Evolutionary conservation across 2,329 filamentous ascomycete genomes (phyloP).

Genomic region (Microsporum ferrugineum): DNA sequence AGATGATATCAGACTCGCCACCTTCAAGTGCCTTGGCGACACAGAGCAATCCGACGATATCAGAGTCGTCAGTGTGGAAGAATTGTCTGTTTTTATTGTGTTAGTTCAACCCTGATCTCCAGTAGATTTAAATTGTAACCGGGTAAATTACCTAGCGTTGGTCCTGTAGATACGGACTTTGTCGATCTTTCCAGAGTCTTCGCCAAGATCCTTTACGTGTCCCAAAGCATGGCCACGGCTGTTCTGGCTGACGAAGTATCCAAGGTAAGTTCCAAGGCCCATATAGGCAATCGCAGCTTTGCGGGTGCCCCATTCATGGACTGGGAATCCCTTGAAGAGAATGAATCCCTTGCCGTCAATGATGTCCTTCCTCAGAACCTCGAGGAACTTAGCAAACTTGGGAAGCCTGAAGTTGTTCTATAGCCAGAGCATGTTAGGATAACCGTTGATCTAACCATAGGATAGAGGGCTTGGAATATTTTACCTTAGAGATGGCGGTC

Average conservation of each 20-base stretch:
- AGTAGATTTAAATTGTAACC: not conserved
- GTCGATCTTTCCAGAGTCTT: slow-evolving; percentile 69
- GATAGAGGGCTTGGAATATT: not conserved
- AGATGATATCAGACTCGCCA: slow-evolving; percentile 74
- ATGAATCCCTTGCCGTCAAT: slow-evolving; percentile 82
- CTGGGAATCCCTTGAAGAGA: slow-evolving; percentile 76
- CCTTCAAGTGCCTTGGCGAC: slow-evolving; percentile 66
- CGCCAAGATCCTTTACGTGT: slow-evolving; percentile 79
- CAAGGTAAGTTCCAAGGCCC: slow-evolving; percentile 73
- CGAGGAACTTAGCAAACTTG: slow-evolving; percentile 43
- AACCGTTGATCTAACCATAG: not conserved
- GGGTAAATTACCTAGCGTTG: slow-evolving; percentile 48
- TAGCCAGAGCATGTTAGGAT: not conserved
- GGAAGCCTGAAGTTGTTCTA: slow-evolving; percentile 51
- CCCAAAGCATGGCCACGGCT: slow-evolving; percentile 73
- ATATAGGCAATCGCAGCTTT: slow-evolving; percentile 86
- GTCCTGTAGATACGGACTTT: slow-evolving; percentile 85
- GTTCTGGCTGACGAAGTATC: slow-evolving; percentile 83
- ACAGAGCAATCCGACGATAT: slow-evolving; percentile 75
- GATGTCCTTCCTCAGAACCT: slow-evolving; percentile 51
- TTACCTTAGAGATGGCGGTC: slow-evolving; percentile 56
- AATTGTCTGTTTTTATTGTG: slow-evolving; percentile 46
- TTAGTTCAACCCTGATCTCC: not conserved
- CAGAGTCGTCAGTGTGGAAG: slow-evolving; percentile 74
- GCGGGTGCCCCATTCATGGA: slow-evolving; percentile 59